A percentile compares a stretch with the other conserved stretches of the same genome.
Conservation (phyloP, 306 rosid genomes). For the Mucuna pruriens region DNA sequence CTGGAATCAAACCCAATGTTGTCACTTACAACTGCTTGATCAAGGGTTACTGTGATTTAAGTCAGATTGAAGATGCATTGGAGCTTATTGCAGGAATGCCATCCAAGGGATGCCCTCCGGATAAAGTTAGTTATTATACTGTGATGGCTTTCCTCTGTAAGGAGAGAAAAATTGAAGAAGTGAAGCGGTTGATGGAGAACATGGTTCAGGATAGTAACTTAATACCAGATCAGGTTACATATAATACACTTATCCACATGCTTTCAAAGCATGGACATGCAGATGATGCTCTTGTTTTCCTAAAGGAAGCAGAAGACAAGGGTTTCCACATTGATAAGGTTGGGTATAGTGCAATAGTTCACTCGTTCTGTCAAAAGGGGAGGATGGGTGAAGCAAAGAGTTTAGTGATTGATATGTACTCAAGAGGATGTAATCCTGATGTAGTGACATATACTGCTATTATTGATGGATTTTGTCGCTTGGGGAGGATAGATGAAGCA, state of each 20-base stretch:
- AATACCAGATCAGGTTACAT: slow-evolving; percentile 81
- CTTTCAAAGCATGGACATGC: slow-evolving; percentile 80
- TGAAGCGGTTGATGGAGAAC: slow-evolving; percentile 61
- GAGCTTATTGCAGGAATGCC: slow-evolving; percentile 74
- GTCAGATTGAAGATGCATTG: slow-evolving; percentile 62
- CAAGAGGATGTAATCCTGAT: slow-evolving; percentile 77
- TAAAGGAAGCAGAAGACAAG: slow-evolving; percentile 78
- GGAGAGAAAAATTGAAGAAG: slow-evolving; percentile 63
- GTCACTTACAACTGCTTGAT: slow-evolving; percentile 80
- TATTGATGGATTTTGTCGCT: slow-evolving; percentile 70
- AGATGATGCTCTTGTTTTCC: slow-evolving; percentile 68
- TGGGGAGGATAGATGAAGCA: slow-evolving; percentile 83
- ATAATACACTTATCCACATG: slow-evolving; percentile 69
- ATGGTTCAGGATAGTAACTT: slow-evolving; percentile 62
- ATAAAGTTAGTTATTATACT: slow-evolving; percentile 87
- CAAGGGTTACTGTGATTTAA: slow-evolving; percentile 77
- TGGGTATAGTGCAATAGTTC: slow-evolving; percentile 80
- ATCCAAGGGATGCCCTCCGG: slow-evolving; percentile 65
- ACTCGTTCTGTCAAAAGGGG: slow-evolving; percentile 75
- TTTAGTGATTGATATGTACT: slow-evolving; percentile 72
- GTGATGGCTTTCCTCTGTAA: slow-evolving; percentile 79
- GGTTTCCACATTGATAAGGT: slow-evolving; percentile 79
- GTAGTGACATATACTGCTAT: slow-evolving; percentile 87
- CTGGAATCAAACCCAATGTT: slow-evolving; percentile 69
- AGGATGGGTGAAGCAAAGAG: slow-evolving; percentile 67